Conservation (phyloP, 2,329 filamentous ascomycete species). For the Alternaria tenuissima region DNA sequence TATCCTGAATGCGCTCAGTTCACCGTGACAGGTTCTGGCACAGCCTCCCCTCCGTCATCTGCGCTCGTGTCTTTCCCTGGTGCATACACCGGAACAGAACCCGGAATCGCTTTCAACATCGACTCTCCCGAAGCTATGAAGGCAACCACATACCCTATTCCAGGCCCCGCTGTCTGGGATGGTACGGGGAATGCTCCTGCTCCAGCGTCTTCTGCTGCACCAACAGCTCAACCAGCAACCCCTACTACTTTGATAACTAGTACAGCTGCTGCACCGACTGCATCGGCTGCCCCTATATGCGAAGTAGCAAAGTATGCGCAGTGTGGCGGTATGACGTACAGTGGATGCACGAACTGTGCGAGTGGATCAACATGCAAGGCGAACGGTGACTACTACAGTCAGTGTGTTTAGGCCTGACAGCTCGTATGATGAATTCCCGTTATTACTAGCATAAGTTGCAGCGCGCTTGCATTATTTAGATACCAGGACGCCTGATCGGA, state of each 20-base stretch:
- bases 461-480: neutral
- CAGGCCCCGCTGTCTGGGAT: conserved; percentile 38
- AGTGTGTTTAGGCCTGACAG: conserved; percentile 21
- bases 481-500: neutral
- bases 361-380: conserved; percentile 28
- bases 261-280: conserved; percentile 14
- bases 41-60: conserved; percentile 50
- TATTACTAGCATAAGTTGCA: neutral
- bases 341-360: conserved; percentile 36
- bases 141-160: conserved; percentile 39
- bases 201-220: conserved; percentile 15
- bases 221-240: conserved; percentile 5
- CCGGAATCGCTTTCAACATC: conserved; percentile 53
- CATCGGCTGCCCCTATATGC: conserved; percentile 20
- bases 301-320: conserved; percentile 31
- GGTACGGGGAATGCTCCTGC: conserved; percentile 24
- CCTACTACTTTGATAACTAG: conserved; percentile 32
- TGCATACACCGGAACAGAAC: conserved; percentile 53
- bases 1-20: conserved; percentile 67
- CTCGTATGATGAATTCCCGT: neutral
- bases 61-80: conserved; percentile 57
- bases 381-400: conserved; percentile 39
- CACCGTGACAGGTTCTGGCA: conserved; percentile 60
- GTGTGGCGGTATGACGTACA: conserved; percentile 33
- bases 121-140: conserved; percentile 35